Evolutionary conservation across 495 filamentous ascomycete species (phyloP).

Genomic region (Usnea hakonensis): DNA sequence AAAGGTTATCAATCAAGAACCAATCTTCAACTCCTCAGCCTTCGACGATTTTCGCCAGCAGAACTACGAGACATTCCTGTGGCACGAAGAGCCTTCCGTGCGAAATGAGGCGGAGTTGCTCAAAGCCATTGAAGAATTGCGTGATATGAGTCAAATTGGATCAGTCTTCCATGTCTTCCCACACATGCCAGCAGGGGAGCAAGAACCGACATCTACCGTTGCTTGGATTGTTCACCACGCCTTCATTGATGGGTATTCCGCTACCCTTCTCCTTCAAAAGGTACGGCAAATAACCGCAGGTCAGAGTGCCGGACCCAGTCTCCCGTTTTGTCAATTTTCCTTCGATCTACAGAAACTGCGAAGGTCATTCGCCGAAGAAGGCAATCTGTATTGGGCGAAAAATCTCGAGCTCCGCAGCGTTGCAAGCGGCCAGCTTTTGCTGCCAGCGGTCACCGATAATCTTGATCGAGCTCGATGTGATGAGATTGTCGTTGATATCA

Average conservation of each 20-base stretch:
- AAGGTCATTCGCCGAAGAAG: too few relatives aligned
- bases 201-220: slow-evolving; percentile 1
- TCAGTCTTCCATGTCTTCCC: background rate
- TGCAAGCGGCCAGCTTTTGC: too few relatives aligned
- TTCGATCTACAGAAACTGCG: background rate
- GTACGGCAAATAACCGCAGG: background rate
- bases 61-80: too few relatives aligned
- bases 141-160: background rate
- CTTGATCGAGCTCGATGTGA: too few relatives aligned
- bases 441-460: too few relatives aligned
- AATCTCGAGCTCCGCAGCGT: too few relatives aligned
- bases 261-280: slow-evolving; percentile 12
- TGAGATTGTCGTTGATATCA: too few relatives aligned
- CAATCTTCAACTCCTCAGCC: background rate
- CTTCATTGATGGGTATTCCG: slow-evolving; percentile 23
- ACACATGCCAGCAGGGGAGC: background rate
- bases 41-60: too few relatives aligned
- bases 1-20: background rate
- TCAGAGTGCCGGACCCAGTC: background rate
- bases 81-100: too few relatives aligned
- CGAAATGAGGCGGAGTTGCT: too few relatives aligned
- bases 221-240: slow-evolving; percentile 25
- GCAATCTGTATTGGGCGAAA: too few relatives aligned
- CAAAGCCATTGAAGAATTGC: too few relatives aligned
- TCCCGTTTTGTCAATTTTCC: background rate